Evolutionary conservation across 768 basidiomycete genomes (phyloP).

Genomic region (Paxillus rubicundulus): DNA sequence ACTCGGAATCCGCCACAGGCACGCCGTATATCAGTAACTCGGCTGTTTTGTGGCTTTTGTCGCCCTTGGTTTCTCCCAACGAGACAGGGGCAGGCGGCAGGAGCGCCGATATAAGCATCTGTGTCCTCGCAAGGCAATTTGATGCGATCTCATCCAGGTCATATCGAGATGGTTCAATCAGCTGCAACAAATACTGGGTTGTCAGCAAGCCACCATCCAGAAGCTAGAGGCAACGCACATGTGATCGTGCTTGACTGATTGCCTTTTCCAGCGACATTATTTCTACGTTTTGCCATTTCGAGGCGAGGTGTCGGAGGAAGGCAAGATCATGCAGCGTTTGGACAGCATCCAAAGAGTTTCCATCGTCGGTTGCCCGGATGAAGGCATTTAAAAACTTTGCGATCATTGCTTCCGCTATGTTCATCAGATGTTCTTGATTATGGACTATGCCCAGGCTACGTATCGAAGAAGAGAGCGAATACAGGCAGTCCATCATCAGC

Average conservation of each 20-base stretch:
- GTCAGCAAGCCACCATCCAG: constrained; percentile 2
- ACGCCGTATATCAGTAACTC: constrained; percentile 52
- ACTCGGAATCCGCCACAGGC: constrained; percentile 51
- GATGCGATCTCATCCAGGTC: constrained; percentile 31
- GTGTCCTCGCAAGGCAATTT: constrained; percentile 54
- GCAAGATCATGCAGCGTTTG: constrained; percentile 46
- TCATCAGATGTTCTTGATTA: constrained; percentile 33
- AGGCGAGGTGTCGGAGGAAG: constrained; percentile 45
- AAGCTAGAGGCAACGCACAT: constrained; percentile 23
- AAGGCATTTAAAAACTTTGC: constrained; percentile 34
- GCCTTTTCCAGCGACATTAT: constrained; percentile 25
- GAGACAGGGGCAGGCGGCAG: constrained; percentile 39
- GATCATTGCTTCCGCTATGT: constrained; percentile 41
- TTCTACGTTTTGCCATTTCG: constrained; percentile 25
- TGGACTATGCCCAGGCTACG: constrained; percentile 53
- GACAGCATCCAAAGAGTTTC: constrained; percentile 23
- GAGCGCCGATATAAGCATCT: constrained; percentile 59
- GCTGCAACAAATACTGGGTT: constrained; percentile 10
- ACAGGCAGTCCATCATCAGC: constrained; percentile 51
- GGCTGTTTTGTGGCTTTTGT: constrained; percentile 42
- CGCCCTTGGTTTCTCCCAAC: constrained; percentile 24
- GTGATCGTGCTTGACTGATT: constrained; percentile 22
- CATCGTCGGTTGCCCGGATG: constrained; percentile 31
- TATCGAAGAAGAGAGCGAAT: constrained; percentile 50
- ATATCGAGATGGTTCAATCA: constrained; percentile 5